These are phyloP conservation scores for Lactifluus subvellereus DNA, from an alignment of 768 basidiomycete genomes.

Conservation along the genomic window DNA sequence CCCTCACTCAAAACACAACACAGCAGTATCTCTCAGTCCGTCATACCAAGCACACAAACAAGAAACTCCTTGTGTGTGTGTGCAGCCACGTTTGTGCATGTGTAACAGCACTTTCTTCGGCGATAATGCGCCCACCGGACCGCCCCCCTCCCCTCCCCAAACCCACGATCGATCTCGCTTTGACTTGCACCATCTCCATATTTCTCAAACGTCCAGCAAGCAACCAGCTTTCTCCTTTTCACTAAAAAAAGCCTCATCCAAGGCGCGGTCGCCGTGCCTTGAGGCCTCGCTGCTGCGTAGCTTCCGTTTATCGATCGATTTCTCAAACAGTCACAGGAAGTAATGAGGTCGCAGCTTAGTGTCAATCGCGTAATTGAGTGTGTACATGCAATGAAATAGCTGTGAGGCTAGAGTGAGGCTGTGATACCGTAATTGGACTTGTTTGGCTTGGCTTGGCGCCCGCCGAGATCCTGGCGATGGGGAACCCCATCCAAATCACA, in stretches of 20 bases:
- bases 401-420: background rate
- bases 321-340: too few relatives aligned
- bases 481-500: too few relatives aligned
- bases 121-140: too few relatives aligned
- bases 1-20: background rate
- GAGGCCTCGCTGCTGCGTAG: background rate
- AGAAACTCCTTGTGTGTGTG: too few relatives aligned
- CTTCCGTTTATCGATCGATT: background rate
- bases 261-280: background rate
- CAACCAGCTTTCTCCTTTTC: too few relatives aligned
- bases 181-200: background rate
- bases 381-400: background rate
- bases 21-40: background rate
- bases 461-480: too few relatives aligned
- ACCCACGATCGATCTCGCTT: background rate
- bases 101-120: too few relatives aligned
- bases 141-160: background rate
- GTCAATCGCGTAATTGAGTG: background rate
- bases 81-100: too few relatives aligned
- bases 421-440: background rate
- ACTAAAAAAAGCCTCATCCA: too few relatives aligned
- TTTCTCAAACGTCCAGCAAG: too few relatives aligned
- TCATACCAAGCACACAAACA: background rate
- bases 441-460: too few relatives aligned
- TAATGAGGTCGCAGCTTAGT: background rate